Evolutionary conservation across 2,329 filamentous ascomycete genomes (phyloP), one percentile per base, ranked within the genome.

Genomic region (Tolypocladium nubicola): DNA sequence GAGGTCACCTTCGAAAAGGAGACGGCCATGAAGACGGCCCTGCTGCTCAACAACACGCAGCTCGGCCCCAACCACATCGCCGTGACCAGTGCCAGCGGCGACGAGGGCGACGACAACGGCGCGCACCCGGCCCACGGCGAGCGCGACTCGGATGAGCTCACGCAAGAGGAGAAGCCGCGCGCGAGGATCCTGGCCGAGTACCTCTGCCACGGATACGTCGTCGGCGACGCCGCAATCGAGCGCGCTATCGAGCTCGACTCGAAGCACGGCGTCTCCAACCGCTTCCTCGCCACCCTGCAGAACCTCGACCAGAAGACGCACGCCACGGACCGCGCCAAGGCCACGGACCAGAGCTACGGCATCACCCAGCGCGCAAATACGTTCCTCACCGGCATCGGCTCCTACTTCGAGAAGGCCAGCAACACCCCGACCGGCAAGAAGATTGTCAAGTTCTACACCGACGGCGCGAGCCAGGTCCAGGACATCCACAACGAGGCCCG

Each of bases 1-100:
- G 89, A 87, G n/a, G 92, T 99, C 61, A 92, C 86, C 55, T 99
- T 99, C 69, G 94, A 97, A 76, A 97, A 97, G 79, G 86, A 93
- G 72, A 95, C 93, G 16, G 94, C 94, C 54, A 92, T 93, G 59
- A 97, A 96, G 80, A 99, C 94, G 26, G 94, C 94, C 33, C 88
- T 97, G 45, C 88, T 99, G 59, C 86, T 99, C 62, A 93, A 97
- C 77, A 95, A 96, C 80, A 99, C 94, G 56, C 89, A 96, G 75
- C 88, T 99, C 54, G 92, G 92, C 62, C 77, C 87, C 59, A 90
- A 92, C 64, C 85, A 94, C 68, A 95, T 99, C 70, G 80, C 84
- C 58, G 83, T 91, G 53, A 82, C 86, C 49, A 82, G 85, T 62
- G 82, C 82, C 54, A 79, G 87, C 61, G 86, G 87, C 61, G 86